A percentile compares a stretch with the other conserved stretches of the same genome.
Evolutionary conservation across 2,329 filamentous ascomycete species (phyloP).

Genomic region (Fusarium xylarioides): DNA sequence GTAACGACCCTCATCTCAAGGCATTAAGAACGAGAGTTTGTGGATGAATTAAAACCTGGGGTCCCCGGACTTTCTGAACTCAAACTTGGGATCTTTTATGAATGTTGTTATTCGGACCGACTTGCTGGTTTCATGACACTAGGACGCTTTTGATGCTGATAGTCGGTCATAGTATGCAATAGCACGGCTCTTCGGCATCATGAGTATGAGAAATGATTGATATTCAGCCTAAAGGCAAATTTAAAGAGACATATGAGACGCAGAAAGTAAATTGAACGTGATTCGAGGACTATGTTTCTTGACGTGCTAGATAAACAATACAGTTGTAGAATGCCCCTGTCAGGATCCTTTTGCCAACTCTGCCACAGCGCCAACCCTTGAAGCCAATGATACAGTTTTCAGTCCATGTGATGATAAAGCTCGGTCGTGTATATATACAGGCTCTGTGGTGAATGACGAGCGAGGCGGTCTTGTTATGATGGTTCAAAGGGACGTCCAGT

Average conservation of each 20-base stretch:
- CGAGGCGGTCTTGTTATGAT: fast-evolving
- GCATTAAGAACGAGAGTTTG: background rate
- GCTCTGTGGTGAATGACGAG: too few species aligned
- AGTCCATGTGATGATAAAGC: fast-evolving
- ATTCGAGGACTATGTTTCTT: background rate
- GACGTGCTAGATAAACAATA: background rate
- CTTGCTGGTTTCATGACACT: background rate
- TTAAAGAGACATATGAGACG: fast-evolving
- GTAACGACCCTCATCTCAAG: background rate
- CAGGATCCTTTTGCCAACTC: background rate
- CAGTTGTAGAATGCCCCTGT: fast-evolving
- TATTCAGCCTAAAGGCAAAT: background rate
- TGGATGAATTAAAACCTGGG: background rate
- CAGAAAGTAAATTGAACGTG: fast-evolving
- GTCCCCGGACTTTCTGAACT: background rate
- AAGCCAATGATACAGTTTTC: fast-evolving
- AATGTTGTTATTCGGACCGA: background rate
- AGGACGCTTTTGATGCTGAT: background rate
- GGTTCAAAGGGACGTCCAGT: background rate
- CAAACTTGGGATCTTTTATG: background rate
- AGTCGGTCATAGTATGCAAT: background rate
- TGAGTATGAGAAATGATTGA: background rate
- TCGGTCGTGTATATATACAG: too few species aligned
- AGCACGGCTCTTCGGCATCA: background rate
- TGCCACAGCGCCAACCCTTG: fast-evolving